Evolutionary conservation across 176 grass and related monocot genomes (phyloP).

Genomic region (Sorghum bicolor): Sorghum_bicolor_NCBIv3 NC_012873.2:58620001-58620500

Average conservation of each 20-base stretch:
- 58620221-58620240: not conserved
- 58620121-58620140: conserved; percentile 29
- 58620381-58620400: not conserved
- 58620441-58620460: conserved; percentile 12
- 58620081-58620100: not conserved
- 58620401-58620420: conserved; percentile 13
- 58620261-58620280: not conserved
- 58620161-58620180: not conserved
- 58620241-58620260: not conserved
- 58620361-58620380: conserved; percentile 18
- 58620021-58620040: conserved; percentile 17
- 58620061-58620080: not conserved
- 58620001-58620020: not conserved
- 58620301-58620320: not conserved
- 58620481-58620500: conserved; percentile 3
- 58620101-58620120: conserved; percentile 3
- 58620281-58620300: not conserved
- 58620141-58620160: not conserved
- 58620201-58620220: not conserved
- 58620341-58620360: not conserved
- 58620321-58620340: not conserved
- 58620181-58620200: not conserved
- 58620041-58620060: not conserved
- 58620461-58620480: conserved; percentile 19
- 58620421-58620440: not conserved